Base-by-base conservation (phyloP, 805 yeast genomes). In the Peterozyma xylosa region DNA sequence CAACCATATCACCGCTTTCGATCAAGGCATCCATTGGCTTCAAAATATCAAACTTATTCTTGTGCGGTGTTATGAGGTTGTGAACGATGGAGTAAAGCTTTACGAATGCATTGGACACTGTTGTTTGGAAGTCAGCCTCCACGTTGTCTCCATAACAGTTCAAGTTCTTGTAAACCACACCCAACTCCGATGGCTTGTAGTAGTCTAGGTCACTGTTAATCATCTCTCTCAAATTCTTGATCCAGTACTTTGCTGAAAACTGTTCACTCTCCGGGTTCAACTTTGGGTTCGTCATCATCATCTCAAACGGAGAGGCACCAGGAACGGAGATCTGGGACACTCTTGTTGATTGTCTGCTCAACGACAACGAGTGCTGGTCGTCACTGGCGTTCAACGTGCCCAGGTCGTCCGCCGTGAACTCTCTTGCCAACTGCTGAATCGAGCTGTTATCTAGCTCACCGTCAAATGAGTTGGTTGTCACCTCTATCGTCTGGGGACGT, bases 81-180 rank as follows among this genome's bases (percentile, higher is more conserved):
- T 48, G 48, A 18, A 50, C 35, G 21, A 43, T 34, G 13, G 50
- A 45, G 6, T 50, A 37, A 5, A 50, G 43, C 42, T 63, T 64
- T 3, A 48, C 47, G 1, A 65, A 62, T 3, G 60, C 48, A 53
- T 80, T 82, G 14, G 71, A 53, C 3, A 78, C 74, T 2, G 82
- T 82, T 10, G 78, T 63, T 56, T 82, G 89, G 60, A 80, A 84
- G 56, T 80, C 87, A 3, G 83, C 71, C 53, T 73, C 80, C 3
- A 71, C 59, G 16, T 80, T 76, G 34, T 64, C 63, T 50, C 91
- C 91, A 45, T 67, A 74, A 3, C 85, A 86, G 45, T 79, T 62
- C 50, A 84, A 63, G 52, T 80, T 61, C 47, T 74, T 68, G 66
- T 76, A 85, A 2, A 78, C 66, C 36, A 82, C 64, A 10, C 87